Conservation (phyloP, 768 basidiomycete genomes). For the Lentinula aciculospora region DNA sequence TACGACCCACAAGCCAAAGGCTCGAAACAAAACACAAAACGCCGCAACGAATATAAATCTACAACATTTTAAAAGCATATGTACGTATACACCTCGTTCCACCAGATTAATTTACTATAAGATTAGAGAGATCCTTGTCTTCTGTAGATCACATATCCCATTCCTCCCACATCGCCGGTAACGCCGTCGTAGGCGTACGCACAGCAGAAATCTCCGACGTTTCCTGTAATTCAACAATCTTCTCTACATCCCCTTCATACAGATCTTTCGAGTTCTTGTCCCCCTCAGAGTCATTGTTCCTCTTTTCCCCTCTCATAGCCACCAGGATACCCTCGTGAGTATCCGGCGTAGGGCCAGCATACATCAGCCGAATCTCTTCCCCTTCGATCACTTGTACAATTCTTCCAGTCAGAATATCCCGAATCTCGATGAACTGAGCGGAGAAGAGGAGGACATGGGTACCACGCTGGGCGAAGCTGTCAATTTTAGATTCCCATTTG, state of each 20-base stretch:
- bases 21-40: too few species aligned
- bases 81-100: too few species aligned
- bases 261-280: slow-evolving; percentile 50
- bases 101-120: too few species aligned
- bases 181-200: slow-evolving; percentile 19
- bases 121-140: too few species aligned
- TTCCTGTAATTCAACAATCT: slow-evolving; percentile 62
- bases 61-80: too few species aligned
- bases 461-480: slow-evolving; percentile 54
- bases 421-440: slow-evolving; percentile 68
- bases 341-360: slow-evolving; percentile 29
- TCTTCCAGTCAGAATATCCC: slow-evolving; percentile 54
- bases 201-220: slow-evolving; percentile 51
- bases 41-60: too few species aligned
- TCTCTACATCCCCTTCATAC: slow-evolving; percentile 56
- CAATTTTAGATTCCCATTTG: slow-evolving; percentile 73
- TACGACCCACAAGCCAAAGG: too few species aligned
- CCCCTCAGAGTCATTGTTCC: too few species aligned
- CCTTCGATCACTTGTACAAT: slow-evolving; percentile 85
- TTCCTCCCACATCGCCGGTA: slow-evolving; percentile 56
- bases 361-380: slow-evolving; percentile 59
- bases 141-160: slow-evolving; percentile 53
- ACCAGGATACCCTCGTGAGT: slow-evolving; percentile 47
- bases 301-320: slow-evolving; percentile 56
- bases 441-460: slow-evolving; percentile 71